Conservation (phyloP, 108 stramenopile genomes). For the Schizochytrium sp. region DNA sequence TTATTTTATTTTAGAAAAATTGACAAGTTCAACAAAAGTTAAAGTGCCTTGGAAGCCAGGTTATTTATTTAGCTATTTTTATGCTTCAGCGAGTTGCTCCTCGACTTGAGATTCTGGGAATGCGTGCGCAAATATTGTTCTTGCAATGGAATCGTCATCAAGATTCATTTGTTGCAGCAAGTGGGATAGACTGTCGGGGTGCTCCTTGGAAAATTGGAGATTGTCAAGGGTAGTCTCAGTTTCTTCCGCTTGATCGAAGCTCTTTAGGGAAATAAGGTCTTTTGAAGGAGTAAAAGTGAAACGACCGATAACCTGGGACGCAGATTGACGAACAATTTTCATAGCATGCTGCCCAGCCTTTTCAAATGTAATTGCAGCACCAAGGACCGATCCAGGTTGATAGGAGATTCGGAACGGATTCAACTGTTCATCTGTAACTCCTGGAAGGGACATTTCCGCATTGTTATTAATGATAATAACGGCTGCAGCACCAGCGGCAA, state of each 20-base stretch:
- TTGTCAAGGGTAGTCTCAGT: not conserved
- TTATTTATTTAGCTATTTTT: too few species aligned
- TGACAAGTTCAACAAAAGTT: too few species aligned
- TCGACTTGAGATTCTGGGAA: not conserved
- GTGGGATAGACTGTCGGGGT: not conserved
- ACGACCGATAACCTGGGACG: not conserved
- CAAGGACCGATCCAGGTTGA: not conserved
- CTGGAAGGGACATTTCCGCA: constrained; percentile 10
- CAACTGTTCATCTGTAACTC: constrained; percentile 1
- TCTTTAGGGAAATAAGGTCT: not conserved
- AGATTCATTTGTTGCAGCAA: not conserved
- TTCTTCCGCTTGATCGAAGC: not conserved
- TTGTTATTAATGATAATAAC: not conserved
- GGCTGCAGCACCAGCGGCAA: constrained; percentile 21
- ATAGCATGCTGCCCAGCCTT: constrained; percentile 6
- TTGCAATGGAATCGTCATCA: not conserved
- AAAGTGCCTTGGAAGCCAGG: too few species aligned
- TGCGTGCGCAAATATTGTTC: not conserved
- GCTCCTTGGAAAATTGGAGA: not conserved
- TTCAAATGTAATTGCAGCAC: not conserved
- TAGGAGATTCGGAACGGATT: not conserved
- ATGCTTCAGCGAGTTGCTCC: not conserved
- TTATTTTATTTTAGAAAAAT: too few species aligned
- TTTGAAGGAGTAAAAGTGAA: not conserved
- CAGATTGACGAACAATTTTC: not conserved